A percentile compares a stretch with the other conserved stretches of the same genome.
Conservation (phyloP, 2,329 filamentous ascomycete species). For the Aspergillus cejpii region DNA sequence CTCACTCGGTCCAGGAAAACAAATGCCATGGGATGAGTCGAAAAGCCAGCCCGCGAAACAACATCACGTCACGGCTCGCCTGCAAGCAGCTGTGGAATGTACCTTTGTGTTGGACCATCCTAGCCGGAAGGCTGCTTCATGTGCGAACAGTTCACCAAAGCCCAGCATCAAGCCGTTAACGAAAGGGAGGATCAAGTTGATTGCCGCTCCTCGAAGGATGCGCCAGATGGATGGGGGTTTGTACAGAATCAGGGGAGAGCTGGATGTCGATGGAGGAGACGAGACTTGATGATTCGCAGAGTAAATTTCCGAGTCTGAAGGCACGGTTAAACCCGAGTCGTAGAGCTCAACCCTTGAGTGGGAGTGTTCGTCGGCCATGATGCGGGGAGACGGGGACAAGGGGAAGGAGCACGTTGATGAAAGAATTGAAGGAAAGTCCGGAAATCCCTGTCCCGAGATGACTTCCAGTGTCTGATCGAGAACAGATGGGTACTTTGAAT, state of each 20-base stretch:
- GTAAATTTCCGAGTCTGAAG: slow-evolving; percentile 46
- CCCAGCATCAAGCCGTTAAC: slow-evolving; percentile 98
- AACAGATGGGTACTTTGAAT: too few species aligned
- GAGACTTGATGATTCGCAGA: slow-evolving; percentile 37
- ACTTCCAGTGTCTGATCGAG: too few species aligned
- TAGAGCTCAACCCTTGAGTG: slow-evolving; percentile 35
- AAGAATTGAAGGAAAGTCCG: too few species aligned
- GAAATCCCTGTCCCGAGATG: too few species aligned
- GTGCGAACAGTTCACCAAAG: slow-evolving; percentile 92
- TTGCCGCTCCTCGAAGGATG: slow-evolving; percentile 77
- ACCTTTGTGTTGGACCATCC: slow-evolving; percentile 96
- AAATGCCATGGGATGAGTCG: background rate
- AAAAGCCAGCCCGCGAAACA: too few species aligned
- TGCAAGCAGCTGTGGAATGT: slow-evolving; percentile 31
- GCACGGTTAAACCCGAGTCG: slow-evolving; percentile 41
- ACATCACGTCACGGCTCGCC: too few species aligned
- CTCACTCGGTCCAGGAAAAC: background rate
- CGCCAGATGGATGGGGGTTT: slow-evolving; percentile 82
- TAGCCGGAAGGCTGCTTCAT: slow-evolving; percentile 86
- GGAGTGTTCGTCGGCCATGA: slow-evolving; percentile 29
- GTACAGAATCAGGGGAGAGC: slow-evolving; percentile 57
- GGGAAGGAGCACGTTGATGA: background rate
- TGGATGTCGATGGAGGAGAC: slow-evolving; percentile 31
- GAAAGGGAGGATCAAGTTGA: slow-evolving; percentile 92
- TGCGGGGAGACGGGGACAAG: slow-evolving; percentile 7